phyloP scores from a whole-genome alignment of 345 rosid species.

The Eucalyptus caleyi region DNA sequence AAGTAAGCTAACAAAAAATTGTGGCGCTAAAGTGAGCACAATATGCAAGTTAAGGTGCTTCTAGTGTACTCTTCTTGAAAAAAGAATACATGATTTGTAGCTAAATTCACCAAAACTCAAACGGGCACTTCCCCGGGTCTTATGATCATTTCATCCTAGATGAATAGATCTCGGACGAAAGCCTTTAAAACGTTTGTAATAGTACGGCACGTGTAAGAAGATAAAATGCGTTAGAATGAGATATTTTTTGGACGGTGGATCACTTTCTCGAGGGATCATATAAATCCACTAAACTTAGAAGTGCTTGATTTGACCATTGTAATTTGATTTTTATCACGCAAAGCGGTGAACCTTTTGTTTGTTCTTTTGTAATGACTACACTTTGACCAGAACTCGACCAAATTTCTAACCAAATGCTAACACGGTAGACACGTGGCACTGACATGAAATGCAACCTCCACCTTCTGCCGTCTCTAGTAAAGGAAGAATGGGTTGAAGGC shows the following conservation, averaged over 20 bases:
- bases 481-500: not conserved
- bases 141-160: not conserved
- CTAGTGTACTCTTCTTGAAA: fast-evolving
- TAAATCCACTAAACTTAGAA: not conserved
- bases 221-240: not conserved
- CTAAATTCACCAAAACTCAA: not conserved
- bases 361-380: not conserved
- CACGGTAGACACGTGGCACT: not conserved
- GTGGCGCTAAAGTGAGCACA: fast-evolving
- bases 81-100: not conserved
- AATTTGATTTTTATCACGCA: too few species aligned
- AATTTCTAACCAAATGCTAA: not conserved
- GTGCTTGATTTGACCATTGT: not conserved
- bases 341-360: not conserved
- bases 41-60: too few species aligned
- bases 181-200: not conserved
- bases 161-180: not conserved
- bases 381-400: not conserved
- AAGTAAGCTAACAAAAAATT: too few species aligned
- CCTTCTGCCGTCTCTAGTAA: not conserved
- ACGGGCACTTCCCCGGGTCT: not conserved
- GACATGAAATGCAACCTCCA: not conserved
- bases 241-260: not conserved
- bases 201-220: not conserved
- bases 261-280: not conserved